Conservation (phyloP, 371 early-diverging fungal genomes). For the Lichtheimia corymbifera region DNA sequence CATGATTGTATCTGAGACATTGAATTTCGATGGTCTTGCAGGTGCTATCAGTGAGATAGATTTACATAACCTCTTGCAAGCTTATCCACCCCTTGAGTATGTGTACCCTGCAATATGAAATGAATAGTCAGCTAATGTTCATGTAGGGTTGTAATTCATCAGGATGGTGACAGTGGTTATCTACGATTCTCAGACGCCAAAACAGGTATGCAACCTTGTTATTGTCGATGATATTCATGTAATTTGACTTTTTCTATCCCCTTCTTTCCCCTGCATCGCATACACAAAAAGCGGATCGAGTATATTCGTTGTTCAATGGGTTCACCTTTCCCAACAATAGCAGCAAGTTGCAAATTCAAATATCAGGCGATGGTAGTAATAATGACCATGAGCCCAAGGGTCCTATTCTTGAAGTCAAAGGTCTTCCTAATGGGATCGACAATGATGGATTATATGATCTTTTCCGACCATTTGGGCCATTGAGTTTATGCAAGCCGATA, state of each 20-base stretch:
- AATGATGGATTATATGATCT: conserved; percentile 30
- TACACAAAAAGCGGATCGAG: conserved; percentile 14
- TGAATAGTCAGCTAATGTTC: background rate
- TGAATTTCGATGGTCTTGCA: conserved; percentile 36
- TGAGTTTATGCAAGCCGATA: conserved; percentile 33
- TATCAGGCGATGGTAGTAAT: conserved; percentile 14
- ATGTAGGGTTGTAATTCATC: conserved; percentile 13
- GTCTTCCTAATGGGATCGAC: conserved; percentile 25
- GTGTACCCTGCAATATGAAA: background rate
- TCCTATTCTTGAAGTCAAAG: conserved; percentile 33
- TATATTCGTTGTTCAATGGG: conserved; percentile 30
- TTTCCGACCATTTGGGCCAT: conserved; percentile 45
- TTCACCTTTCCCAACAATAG: conserved; percentile 23
- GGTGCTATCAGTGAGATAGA: conserved; percentile 37
- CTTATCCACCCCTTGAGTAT: conserved; percentile 48
- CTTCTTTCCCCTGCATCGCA: background rate
- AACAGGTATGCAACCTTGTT: conserved; percentile 13
- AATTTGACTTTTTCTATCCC: background rate
- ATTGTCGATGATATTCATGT: conserved; percentile 1
- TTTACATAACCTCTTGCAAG: conserved; percentile 37
- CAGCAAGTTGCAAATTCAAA: conserved; percentile 21
- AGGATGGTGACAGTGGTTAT: conserved; percentile 15
- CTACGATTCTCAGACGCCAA: conserved; percentile 21
- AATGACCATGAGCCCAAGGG: conserved; percentile 24
- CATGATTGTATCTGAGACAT: conserved; percentile 40